A percentile compares a stretch with the other conserved stretches of the same genome.
phyloP scores from a whole-genome alignment of 805 yeast species.

The Schwanniomyces yamadae region DNA sequence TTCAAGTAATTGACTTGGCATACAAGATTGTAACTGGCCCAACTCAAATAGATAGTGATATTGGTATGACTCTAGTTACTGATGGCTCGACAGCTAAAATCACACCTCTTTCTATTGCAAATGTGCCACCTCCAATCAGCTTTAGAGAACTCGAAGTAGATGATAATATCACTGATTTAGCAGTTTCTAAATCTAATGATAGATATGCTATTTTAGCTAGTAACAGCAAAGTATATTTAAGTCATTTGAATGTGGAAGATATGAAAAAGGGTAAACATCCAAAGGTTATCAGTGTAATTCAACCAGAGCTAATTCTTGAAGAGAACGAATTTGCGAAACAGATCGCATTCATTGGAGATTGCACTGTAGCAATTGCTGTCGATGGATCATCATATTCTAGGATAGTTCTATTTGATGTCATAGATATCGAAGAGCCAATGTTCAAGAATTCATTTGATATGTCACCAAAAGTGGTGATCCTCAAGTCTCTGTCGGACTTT shows the following conservation, averaged over 20 bases:
- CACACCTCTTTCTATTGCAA: conserved; percentile 82
- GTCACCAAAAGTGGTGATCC: conserved; percentile 50
- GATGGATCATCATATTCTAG: conserved; percentile 55
- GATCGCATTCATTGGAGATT: conserved; percentile 54
- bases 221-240: conserved; percentile 27
- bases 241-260: conserved; percentile 49
- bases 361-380: conserved; percentile 53
- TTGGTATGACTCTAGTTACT: conserved; percentile 76
- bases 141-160: conserved; percentile 59
- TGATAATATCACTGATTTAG: conserved; percentile 59
- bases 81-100: conserved; percentile 72
- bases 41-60: conserved; percentile 61
- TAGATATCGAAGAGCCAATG: conserved; percentile 37
- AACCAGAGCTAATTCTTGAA: conserved; percentile 33
- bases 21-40: conserved; percentile 68
- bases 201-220: conserved; percentile 57
- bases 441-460: conserved; percentile 44
- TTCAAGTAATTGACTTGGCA: conserved; percentile 69
- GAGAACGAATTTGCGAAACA: conserved; percentile 57
- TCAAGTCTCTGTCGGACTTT: conserved; percentile 57
- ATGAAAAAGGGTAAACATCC: conserved; percentile 52
- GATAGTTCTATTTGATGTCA: conserved; percentile 51
- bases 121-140: conserved; percentile 93
- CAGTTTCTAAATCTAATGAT: conserved; percentile 61
- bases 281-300: conserved; percentile 28